Percentiles rank a stretch among this genome's conserved stretches.
phyloP scores from a whole-genome alignment of 1,139 yeast genomes.

The Pichia sp. region DNA sequence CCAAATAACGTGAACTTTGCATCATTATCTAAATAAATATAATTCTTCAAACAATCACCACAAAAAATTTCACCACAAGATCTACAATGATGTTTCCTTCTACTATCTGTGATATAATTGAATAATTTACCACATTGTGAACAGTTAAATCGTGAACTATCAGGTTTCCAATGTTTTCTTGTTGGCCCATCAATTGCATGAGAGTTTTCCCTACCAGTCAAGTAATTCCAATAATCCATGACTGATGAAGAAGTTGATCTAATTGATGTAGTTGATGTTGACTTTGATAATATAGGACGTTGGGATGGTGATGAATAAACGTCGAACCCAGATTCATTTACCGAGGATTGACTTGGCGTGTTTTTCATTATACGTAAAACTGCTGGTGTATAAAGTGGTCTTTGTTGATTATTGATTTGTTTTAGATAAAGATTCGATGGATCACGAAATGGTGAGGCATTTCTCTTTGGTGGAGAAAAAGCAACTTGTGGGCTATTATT shows the following conservation, averaged over 20 bases:
- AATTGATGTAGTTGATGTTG: constrained; percentile 22
- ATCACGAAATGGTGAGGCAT: constrained; percentile 28
- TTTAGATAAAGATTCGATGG: constrained; percentile 29
- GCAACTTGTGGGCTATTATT: background rate
- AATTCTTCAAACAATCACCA: constrained; percentile 55
- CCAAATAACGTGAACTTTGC: constrained; percentile 70
- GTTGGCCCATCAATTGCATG: constrained; percentile 40
- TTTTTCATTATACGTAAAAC: constrained; percentile 48
- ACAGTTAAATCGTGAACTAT: constrained; percentile 57
- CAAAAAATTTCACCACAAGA: constrained; percentile 92
- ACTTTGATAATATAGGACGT: constrained; percentile 18
- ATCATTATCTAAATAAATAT: constrained; percentile 52
- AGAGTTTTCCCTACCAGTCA: constrained; percentile 22
- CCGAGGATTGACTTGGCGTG: constrained; percentile 4
- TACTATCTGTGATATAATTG: constrained; percentile 54
- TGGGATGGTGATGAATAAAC: constrained; percentile 7
- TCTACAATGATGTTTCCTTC: constrained; percentile 86
- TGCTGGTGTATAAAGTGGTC: constrained; percentile 87
- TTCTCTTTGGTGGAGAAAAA: constrained; percentile 21
- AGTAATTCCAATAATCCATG: constrained; percentile 24
- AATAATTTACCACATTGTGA: constrained; percentile 61
- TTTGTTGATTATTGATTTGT: constrained; percentile 66
- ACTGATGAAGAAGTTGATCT: constrained; percentile 23
- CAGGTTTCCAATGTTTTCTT: constrained; percentile 74
- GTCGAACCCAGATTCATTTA: constrained; percentile 9